Conservation (phyloP, 2,329 filamentous ascomycete species). For the Diaporthe capsici region DNA sequence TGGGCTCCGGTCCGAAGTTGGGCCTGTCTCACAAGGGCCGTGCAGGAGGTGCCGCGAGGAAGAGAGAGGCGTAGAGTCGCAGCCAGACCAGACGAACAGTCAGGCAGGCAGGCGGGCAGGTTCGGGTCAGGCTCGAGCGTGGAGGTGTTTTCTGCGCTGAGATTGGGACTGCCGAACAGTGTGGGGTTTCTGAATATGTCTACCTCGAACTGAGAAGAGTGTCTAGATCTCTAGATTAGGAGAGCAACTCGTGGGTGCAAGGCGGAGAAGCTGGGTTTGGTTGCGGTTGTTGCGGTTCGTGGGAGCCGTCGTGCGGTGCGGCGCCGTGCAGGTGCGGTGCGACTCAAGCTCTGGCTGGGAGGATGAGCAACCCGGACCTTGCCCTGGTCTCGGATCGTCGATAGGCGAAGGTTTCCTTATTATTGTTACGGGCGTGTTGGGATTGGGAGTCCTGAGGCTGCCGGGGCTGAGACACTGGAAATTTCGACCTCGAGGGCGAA, state of each 20-base stretch:
- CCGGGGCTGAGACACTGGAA: background rate
- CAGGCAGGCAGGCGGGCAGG: background rate
- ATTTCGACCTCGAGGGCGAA: background rate
- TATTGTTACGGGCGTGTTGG: background rate
- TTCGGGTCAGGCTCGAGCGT: background rate
- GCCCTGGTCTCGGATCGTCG: constrained; percentile 29
- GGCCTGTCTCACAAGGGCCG: background rate
- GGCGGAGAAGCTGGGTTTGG: background rate
- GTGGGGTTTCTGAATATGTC: background rate
- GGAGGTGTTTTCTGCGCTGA: background rate
- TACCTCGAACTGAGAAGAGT: background rate
- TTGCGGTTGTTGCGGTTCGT: background rate
- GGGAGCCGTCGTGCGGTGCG: background rate
- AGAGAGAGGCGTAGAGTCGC: background rate
- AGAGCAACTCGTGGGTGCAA: background rate
- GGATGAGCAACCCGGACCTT: constrained; percentile 24
- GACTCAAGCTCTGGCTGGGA: constrained; percentile 11
- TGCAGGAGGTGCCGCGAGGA: constrained; percentile 12
- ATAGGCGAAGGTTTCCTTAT: constrained; percentile 4
- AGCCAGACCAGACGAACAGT: constrained; percentile 11
- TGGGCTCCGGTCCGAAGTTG: background rate
- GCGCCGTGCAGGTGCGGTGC: background rate
- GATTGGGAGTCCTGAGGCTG: background rate
- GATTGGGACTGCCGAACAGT: background rate
- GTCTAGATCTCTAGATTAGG: background rate